These are phyloP conservation scores for Escallonia herrerae DNA, from an alignment of 129 eudicot species.

Conservation along the genomic window DNA sequence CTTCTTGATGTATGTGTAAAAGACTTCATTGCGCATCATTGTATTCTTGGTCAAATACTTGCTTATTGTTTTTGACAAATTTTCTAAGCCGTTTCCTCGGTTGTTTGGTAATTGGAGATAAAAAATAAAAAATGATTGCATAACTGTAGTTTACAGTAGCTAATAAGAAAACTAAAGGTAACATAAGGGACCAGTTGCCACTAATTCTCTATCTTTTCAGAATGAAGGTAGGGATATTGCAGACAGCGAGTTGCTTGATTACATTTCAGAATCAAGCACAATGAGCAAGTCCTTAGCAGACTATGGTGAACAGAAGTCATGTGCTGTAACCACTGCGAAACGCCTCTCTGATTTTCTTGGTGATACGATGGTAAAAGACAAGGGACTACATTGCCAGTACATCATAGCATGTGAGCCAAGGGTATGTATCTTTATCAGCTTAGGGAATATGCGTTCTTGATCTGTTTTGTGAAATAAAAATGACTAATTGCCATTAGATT, in stretches of 20 bases:
- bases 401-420: conserved; percentile 97
- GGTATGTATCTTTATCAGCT: conserved; percentile 35
- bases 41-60: background rate
- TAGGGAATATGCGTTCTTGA: background rate
- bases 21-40: background rate
- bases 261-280: conserved; percentile 97
- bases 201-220: conserved; percentile 26
- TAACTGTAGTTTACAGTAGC: too few species aligned
- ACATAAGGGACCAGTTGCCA: too few species aligned
- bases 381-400: conserved; percentile 92
- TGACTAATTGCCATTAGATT: too few species aligned
- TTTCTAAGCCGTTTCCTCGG: background rate
- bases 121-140: too few species aligned
- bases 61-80: conserved; percentile 5
- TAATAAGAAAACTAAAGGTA: too few species aligned
- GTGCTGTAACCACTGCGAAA: conserved; percentile 97
- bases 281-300: conserved; percentile 99
- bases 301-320: conserved; percentile 92
- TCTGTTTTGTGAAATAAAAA: too few species aligned
- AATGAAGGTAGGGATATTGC: conserved; percentile 95
- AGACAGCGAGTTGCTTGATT: conserved; percentile 89
- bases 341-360: conserved; percentile 97
- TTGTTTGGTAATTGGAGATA: too few species aligned
- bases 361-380: conserved; percentile 97
- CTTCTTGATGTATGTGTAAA: conserved; percentile 84